phyloP scores from a whole-genome alignment of 768 basidiomycete species.

The Agrocybe chaxingu region DNA sequence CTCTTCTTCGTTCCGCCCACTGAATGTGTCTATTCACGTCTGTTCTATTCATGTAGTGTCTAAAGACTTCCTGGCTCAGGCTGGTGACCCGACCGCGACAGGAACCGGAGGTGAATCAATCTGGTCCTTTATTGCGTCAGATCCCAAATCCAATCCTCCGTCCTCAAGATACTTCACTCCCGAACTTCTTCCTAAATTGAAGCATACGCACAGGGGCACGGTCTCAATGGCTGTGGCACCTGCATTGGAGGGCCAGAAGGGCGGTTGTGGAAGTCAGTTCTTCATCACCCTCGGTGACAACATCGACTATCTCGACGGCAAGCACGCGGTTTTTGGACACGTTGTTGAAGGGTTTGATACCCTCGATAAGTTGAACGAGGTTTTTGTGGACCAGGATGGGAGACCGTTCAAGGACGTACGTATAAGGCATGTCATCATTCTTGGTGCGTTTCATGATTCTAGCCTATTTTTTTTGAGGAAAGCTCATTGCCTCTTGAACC shows the following conservation, averaged over 20 bases:
- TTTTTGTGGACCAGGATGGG: slow-evolving; percentile 84
- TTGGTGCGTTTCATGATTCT: slow-evolving; percentile 51
- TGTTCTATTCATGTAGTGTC: slow-evolving; percentile 57
- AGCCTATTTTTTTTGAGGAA: slow-evolving; percentile 5
- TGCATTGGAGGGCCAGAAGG: slow-evolving; percentile 54
- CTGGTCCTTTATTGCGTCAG: slow-evolving; percentile 69
- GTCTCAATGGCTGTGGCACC: slow-evolving; percentile 98
- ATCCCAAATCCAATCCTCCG: slow-evolving; percentile 30
- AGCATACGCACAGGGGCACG: slow-evolving; percentile 82
- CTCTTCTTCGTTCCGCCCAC: not conserved
- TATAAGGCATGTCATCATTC: slow-evolving; percentile 92
- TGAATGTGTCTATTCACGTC: not conserved
- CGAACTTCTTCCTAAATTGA: slow-evolving; percentile 74
- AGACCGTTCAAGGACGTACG: slow-evolving; percentile 92
- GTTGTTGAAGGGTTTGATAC: slow-evolving; percentile 95
- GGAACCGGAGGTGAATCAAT: slow-evolving; percentile 93
- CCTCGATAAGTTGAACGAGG: slow-evolving; percentile 89
- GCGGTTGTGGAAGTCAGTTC: slow-evolving; percentile 92
- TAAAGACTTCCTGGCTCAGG: slow-evolving; percentile 95
- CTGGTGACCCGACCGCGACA: slow-evolving; percentile 93
- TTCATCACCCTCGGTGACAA: slow-evolving; percentile 90
- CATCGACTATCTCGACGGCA: slow-evolving; percentile 93
- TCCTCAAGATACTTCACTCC: slow-evolving; percentile 85
- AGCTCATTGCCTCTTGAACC: slow-evolving; percentile 8
- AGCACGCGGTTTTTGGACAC: slow-evolving; percentile 91